A percentile compares a stretch with the other conserved stretches of the same genome.
These are phyloP conservation scores for Phaeosphaeriaceae sp. DNA, from an alignment of 2,329 filamentous ascomycete species.

Conservation along the genomic window DNA sequence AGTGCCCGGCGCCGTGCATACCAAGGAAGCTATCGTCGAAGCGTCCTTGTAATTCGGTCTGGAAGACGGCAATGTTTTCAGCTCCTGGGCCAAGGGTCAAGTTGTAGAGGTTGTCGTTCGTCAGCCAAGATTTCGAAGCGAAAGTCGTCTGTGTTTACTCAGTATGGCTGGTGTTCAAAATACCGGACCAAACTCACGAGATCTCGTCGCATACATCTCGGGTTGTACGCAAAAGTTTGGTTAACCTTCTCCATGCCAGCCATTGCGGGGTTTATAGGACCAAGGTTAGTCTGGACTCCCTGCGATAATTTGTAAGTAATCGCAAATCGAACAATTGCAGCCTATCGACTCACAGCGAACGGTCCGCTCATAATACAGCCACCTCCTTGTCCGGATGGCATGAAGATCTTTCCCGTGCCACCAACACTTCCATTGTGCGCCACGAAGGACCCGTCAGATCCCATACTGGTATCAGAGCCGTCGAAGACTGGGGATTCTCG, in stretches of 20 bases:
- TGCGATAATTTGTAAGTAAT: background rate
- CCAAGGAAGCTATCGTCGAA: conserved; percentile 33
- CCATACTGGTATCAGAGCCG: conserved; percentile 47
- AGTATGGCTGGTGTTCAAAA: background rate
- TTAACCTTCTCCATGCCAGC: conserved; percentile 19
- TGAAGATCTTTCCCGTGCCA: conserved; percentile 18
- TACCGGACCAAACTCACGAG: conserved; percentile 13
- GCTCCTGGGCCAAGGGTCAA: conserved; percentile 62
- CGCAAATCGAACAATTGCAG: background rate
- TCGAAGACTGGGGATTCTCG: conserved; percentile 35
- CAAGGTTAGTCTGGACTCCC: conserved; percentile 30
- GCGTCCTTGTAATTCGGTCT: conserved; percentile 36
- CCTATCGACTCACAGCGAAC: background rate
- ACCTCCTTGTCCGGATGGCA: conserved; percentile 24
- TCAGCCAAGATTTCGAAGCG: conserved; percentile 18
- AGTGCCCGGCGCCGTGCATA: conserved; percentile 53
- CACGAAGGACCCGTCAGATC: conserved; percentile 26
- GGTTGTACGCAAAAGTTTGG: conserved; percentile 27
- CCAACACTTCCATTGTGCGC: conserved; percentile 28
- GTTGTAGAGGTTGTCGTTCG: conserved; percentile 46
- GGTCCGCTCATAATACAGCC: conserved; percentile 33
- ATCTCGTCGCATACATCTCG: conserved; percentile 45
- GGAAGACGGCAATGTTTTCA: conserved; percentile 47
- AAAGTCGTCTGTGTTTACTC: conserved; percentile 26
- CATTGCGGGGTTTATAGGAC: conserved; percentile 22